Evolutionary conservation across 129 eudicot genomes (phyloP), one percentile per base, ranked within the genome.

Genomic region (Flaveria trinervia): DNA sequence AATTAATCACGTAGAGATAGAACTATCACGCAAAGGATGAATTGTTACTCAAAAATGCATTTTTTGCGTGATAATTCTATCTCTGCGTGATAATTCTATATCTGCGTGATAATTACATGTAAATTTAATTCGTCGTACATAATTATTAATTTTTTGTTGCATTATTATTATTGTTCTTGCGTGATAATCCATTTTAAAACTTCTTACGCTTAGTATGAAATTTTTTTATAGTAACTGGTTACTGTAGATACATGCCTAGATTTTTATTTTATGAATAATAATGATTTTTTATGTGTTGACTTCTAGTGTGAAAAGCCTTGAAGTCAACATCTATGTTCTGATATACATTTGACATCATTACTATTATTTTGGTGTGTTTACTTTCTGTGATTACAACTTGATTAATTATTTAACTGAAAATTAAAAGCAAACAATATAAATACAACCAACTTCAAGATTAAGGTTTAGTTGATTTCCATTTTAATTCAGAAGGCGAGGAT

Each of bases 371-470:
- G 7, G 22, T 43, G 68, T 16, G 70, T 14, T 74, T 57, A 43
- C 70, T 59, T 59, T 73, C 16, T 9, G 15, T 60, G 16, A 22
- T 41, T 73, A 52, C 78, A 14, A 73, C 56, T 22, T 73, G 70
- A 74, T 43, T 74, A 33, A 25, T 46, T 46, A 45, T 6, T 10
- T 54, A 55, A 7, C 28, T 14, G 16, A 20, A 20, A 22, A 44
- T 13, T 45, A 23, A 73, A 71, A n/a, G 8, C 17, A 71, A 28
- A 52, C 11, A 39, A n/a, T 28, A 71, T n/a, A 4, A 14, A 57
- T 56, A 45, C 44, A 33, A 56, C 74, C 44, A 16, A 70, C 26
- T 28, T 67, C 7, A 70, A 15, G 44, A 70, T 23, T 26, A 11
- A 13, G 44, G 3, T 49, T 49, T 26, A 14, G 14, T 22, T 30